Base-by-base conservation (phyloP, 768 basidiomycete genomes). In the Podaxis sp. region DNA sequence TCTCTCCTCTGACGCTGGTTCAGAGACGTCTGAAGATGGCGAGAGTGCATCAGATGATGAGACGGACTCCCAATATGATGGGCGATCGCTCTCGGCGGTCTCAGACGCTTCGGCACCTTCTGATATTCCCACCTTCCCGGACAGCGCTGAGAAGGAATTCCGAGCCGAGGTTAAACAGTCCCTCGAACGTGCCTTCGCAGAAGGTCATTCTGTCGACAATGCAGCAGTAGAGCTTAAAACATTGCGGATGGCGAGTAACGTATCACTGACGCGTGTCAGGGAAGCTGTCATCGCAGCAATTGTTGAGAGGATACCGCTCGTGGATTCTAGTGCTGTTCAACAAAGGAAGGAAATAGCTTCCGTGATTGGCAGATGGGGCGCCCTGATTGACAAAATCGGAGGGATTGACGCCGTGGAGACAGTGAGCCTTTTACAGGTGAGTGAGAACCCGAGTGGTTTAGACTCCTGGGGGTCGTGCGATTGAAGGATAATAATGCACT, bases 161-260 rank as follows among this genome's bases (percentile, higher is more conserved):
- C 80, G 74, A 48, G 78, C 76, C 33, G 94, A 95, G 70, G 92
- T 91, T 57, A 77, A 77, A n/a, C 88, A 89, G 65, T 95, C 94
- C 20, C 84, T 99, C 55, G 91, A 93, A 60, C 89, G 96, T 64
- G 96, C 96, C 26, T 96, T 96, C 73, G 82, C 87, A 8, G 96
- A 99, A 75, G 89, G 84, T 2, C 95, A 97, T 76, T 89, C 88
- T 11, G 88, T 96, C 51, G 94, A 96, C 67, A 95, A 97, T 73
- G 95, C 95, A 1, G 83, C 92, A 0, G 90, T 99, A 65, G 96
- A 99, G 72, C 83, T 99, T 64, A 95, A 96, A 78, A 97, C 96
- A 49, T 84, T 99, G 50, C 91, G 96, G 54, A 96, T 99, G 93
- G 94, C 95, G 38, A 92, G 90, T 69, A 99, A 98, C 69, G 96